Evolutionary conservation across 352 stramenopile species (phyloP).

Genomic region (Phytophthora podocarpi): DNA sequence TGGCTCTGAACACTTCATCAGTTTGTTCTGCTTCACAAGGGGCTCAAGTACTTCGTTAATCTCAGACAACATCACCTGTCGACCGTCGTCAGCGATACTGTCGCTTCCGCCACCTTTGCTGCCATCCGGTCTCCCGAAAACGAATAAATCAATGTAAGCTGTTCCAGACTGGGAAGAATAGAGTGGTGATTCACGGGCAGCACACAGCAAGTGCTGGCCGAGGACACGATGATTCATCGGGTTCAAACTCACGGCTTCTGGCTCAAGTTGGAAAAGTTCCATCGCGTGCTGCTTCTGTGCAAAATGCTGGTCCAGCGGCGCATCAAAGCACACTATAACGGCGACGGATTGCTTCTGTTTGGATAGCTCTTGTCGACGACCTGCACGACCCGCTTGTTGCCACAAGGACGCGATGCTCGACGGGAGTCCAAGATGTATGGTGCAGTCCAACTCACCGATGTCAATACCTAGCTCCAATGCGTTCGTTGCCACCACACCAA

Average conservation of each 20-base stretch:
- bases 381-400: constrained; percentile 96
- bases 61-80: constrained; percentile 4
- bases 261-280: constrained; percentile 72
- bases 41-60: constrained; percentile 18
- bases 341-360: constrained; percentile 81
- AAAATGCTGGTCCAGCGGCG: constrained; percentile 94
- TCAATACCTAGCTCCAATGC: constrained; percentile 98
- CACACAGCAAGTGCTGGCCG: constrained; percentile 93
- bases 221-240: constrained; percentile 88
- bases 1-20: constrained; percentile 40
- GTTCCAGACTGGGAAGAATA: constrained; percentile 67
- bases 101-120: not conserved
- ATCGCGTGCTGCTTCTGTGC: constrained; percentile 49
- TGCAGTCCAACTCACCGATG: constrained; percentile 94
- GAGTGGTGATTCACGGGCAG: constrained; percentile 92
- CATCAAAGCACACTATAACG: constrained; percentile 96
- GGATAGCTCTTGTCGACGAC: constrained; percentile 75
- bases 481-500: constrained; percentile 96
- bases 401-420: constrained; percentile 93
- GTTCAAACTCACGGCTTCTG: constrained; percentile 88
- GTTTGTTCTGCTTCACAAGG: constrained; percentile 48
- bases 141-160: constrained; percentile 63
- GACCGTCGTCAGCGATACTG: no score
- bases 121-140: constrained; percentile 49
- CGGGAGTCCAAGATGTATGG: constrained; percentile 96